Conservation (phyloP, 1,139 yeast species). For the Fermentozyma sake region DNA sequence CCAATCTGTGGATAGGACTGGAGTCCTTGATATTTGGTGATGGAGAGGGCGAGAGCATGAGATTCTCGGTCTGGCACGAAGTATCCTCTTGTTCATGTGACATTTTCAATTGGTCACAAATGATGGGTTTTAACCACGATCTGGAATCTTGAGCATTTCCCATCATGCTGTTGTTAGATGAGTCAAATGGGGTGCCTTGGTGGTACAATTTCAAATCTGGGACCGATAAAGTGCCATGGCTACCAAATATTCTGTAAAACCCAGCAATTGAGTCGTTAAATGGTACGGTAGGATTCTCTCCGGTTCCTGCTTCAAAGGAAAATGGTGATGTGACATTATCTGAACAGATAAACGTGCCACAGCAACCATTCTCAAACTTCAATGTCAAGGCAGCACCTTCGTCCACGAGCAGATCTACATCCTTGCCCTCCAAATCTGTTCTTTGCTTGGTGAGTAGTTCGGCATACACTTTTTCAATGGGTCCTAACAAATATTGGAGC, state of each 20-base stretch:
- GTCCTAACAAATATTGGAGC: slow-evolving; percentile 38
- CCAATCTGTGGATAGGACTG: slow-evolving; percentile 14
- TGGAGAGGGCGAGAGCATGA: slow-evolving; percentile 23
- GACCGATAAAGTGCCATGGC: slow-evolving; percentile 33
- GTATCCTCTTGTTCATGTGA: slow-evolving; percentile 8
- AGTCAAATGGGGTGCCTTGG: slow-evolving; percentile 32
- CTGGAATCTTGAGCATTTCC: slow-evolving; percentile 10
- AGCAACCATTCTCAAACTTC: slow-evolving; percentile 33
- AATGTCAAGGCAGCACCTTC: slow-evolving; percentile 42
- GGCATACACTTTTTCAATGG: slow-evolving; percentile 35
- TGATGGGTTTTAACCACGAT: slow-evolving; percentile 33
- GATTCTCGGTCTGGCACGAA: too few species aligned
- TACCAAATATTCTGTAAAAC: slow-evolving; percentile 34
- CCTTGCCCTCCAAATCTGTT: slow-evolving; percentile 7
- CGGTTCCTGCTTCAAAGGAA: slow-evolving; percentile 38
- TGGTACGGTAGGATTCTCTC: slow-evolving; percentile 39
- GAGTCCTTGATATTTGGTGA: slow-evolving; percentile 21
- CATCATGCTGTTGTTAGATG: slow-evolving; percentile 24
- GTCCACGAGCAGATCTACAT: slow-evolving; percentile 24
- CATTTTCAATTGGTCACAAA: slow-evolving; percentile 13
- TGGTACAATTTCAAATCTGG: slow-evolving; percentile 36
- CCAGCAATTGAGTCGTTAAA: slow-evolving; percentile 26
- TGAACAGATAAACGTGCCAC: slow-evolving; percentile 40
- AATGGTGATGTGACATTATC: slow-evolving; percentile 39
- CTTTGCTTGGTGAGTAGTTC: slow-evolving; percentile 33